These are phyloP conservation scores for Backusella morwellensis DNA, from an alignment of 192 early-diverging fungal species.

Conservation along the genomic window DNA sequence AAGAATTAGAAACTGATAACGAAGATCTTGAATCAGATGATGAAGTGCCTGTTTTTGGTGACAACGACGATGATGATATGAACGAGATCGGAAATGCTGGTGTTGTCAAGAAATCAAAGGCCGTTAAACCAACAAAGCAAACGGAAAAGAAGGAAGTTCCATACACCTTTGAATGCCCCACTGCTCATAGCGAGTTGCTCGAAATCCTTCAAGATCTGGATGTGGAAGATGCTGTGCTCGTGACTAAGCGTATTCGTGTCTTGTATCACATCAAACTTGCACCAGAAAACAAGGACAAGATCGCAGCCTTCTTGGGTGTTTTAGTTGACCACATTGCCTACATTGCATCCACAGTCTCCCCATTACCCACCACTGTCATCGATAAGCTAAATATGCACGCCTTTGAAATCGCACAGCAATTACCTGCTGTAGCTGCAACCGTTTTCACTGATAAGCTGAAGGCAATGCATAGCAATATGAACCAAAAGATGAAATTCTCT, in stretches of 20 bases:
- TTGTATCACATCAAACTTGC: constrained; percentile 83
- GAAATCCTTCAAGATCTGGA: constrained; percentile 60
- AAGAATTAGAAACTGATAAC: constrained; percentile 42
- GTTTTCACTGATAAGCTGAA: constrained; percentile 53
- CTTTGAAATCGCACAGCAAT: constrained; percentile 60
- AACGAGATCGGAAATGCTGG: constrained; percentile 36
- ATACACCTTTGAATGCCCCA: constrained; percentile 84
- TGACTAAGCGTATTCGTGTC: constrained; percentile 80
- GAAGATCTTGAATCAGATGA: constrained; percentile 47
- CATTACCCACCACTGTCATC: constrained; percentile 45
- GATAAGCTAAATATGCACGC: constrained; percentile 61
- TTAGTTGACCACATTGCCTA: constrained; percentile 71
- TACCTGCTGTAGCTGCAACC: constrained; percentile 57
- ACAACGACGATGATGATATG: constrained; percentile 52
- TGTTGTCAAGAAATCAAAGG: neutral
- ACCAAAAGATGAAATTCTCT: constrained; percentile 21
- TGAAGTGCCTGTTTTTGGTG: constrained; percentile 23
- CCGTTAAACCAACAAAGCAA: neutral
- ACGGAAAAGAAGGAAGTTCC: constrained; percentile 57
- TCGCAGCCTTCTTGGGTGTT: constrained; percentile 59
- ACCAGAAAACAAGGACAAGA: constrained; percentile 76
- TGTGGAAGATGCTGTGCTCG: constrained; percentile 65
- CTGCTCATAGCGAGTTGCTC: constrained; percentile 66
- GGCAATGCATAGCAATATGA: constrained; percentile 45
- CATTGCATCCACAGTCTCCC: constrained; percentile 56